Evolutionary conservation across 305 asterid genomes (phyloP).

Genomic region (Solanum aculeatissimum): DNA sequence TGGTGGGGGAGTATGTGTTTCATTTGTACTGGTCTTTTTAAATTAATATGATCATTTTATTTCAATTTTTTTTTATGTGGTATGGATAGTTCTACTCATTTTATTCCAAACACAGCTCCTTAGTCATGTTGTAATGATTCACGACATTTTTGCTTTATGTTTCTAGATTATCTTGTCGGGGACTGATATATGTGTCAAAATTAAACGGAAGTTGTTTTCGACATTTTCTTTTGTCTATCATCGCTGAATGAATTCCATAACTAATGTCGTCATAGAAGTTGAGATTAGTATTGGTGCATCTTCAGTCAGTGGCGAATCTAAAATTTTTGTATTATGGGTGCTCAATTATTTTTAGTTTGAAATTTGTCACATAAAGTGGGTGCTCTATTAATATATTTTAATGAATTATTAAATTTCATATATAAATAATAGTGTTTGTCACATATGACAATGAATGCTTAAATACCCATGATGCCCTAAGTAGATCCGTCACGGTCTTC

Average conservation of each 20-base stretch:
- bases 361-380: too few species aligned
- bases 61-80: not conserved
- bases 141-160: not conserved
- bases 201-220: not conserved
- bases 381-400: too few species aligned
- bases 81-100: not conserved
- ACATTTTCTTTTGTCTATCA: not conserved
- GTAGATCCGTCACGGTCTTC: too few species aligned
- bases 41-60: not conserved
- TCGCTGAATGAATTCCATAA: not conserved
- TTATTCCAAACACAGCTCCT: not conserved
- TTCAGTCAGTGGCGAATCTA: too few species aligned
- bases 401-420: too few species aligned
- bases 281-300: too few species aligned
- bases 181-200: not conserved
- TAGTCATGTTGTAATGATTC: not conserved
- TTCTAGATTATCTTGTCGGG: not conserved
- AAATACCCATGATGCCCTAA: too few species aligned
- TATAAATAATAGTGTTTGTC: too few species aligned
- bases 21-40: not conserved
- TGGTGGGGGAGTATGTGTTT: not conserved
- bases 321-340: too few species aligned
- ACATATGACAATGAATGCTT: too few species aligned
- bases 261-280: not conserved
- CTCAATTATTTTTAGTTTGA: too few species aligned